phyloP scores from a whole-genome alignment of 371 early-diverging fungal species.

The Smittium mucronatum region DNA sequence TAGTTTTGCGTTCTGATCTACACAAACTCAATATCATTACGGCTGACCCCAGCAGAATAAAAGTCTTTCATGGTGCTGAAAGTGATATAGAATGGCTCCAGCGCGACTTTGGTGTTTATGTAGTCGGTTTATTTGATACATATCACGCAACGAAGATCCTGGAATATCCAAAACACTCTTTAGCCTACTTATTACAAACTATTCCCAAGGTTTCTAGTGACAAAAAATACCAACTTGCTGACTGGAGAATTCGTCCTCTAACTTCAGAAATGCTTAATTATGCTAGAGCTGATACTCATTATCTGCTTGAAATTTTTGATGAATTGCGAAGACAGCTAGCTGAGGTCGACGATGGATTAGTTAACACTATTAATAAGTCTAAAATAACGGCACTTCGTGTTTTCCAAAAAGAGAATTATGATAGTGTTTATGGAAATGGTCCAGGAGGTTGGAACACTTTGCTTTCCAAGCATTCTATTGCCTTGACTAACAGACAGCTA shows the following conservation, averaged over 20 bases:
- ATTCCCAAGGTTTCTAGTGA: constrained; percentile 75
- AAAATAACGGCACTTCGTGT: constrained; percentile 44
- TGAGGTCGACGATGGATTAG: constrained; percentile 31
- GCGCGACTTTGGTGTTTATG: constrained; percentile 88
- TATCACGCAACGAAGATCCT: constrained; percentile 81
- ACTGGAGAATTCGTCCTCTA: constrained; percentile 91
- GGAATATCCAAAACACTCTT: constrained; percentile 56
- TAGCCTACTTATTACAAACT: constrained; percentile 64
- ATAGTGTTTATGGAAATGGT: constrained; percentile 40
- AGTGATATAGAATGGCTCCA: constrained; percentile 95
- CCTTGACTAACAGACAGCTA: constrained; percentile 32
- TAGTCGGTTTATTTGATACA: constrained; percentile 93
- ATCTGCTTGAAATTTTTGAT: constrained; percentile 85
- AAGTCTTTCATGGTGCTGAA: constrained; percentile 94
- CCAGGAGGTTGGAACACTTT: constrained; percentile 61
- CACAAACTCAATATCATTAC: constrained; percentile 67
- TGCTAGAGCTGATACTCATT: constrained; percentile 93
- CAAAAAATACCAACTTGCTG: constrained; percentile 90
- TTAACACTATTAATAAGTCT: constrained; percentile 53
- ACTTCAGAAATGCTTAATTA: constrained; percentile 83
- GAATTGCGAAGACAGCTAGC: constrained; percentile 72
- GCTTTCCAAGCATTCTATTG: constrained; percentile 61
- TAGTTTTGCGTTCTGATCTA: constrained; percentile 64
- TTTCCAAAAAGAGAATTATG: constrained; percentile 71
- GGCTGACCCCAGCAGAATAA: constrained; percentile 75